phyloP scores from a whole-genome alignment of 352 stramenopile genomes.

The Globisporangium spiculum region DNA sequence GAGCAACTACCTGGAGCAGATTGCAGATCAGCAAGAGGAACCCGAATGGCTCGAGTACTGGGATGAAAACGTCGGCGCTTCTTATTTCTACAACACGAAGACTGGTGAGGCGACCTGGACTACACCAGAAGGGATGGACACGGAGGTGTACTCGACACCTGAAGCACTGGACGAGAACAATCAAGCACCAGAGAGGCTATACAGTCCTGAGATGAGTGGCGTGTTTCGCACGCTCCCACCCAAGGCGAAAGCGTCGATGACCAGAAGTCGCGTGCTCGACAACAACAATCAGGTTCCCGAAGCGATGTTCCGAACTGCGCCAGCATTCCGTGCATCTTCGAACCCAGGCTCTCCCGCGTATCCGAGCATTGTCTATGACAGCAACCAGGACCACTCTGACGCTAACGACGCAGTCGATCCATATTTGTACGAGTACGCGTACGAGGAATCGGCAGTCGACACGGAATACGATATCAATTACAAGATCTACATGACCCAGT shows the following conservation, averaged over 20 bases:
- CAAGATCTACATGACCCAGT: conserved; percentile 64
- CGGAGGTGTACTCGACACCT: neutral
- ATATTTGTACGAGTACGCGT: conserved; percentile 20
- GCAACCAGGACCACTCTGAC: neutral
- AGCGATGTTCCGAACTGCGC: conserved; percentile 16
- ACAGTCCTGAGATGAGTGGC: neutral
- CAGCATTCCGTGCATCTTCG: neutral
- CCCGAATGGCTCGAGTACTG: conserved; percentile 70
- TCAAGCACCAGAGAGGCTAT: neutral
- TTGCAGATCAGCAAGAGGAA: conserved; percentile 14
- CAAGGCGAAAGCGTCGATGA: conserved; percentile 10
- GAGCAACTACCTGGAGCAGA: neutral
- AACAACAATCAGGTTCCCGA: conserved; percentile 10
- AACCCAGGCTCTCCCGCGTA: neutral
- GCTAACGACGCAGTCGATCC: neutral
- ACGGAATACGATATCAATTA: conserved; percentile 70
- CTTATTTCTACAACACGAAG: conserved; percentile 69
- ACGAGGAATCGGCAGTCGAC: conserved; percentile 33
- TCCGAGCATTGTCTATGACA: neutral
- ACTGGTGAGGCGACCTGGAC: conserved; percentile 72
- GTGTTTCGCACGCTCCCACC: conserved; percentile 20
- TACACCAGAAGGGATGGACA: conserved; percentile 28
- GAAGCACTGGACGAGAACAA: conserved; percentile 4
- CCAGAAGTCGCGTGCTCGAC: neutral
- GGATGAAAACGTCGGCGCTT: conserved; percentile 59